Base-by-base conservation (phyloP, 176 grass and related monocot genomes). In the Tuctoria greenei region DNA sequence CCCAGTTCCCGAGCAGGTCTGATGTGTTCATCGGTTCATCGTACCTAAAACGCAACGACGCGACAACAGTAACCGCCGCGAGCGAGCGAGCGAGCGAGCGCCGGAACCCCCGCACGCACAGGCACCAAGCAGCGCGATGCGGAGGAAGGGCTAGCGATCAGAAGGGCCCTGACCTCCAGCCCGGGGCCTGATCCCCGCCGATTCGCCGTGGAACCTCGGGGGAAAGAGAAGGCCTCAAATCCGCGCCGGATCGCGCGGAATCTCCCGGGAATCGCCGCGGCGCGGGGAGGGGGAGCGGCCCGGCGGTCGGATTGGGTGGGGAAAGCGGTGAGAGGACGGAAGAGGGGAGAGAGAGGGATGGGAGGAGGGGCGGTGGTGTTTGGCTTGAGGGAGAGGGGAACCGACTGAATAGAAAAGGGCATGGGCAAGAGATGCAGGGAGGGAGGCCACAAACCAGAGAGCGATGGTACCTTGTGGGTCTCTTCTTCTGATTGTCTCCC, bases 101-200 rank as follows among this genome's bases (percentile, higher is more conserved):
- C n/a, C 59, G 10, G 45, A 47, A 24, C 60, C 59, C 57, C 0
- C 8, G 37, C 76, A 16, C 41, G 51, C 43, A 31, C 62, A 31
- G 61, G 77, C 52, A 42, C 41, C 10, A 6, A 67, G 61, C 20
- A 54, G 51, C 51, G 51, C 51, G 11, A 5, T 4, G 56, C 23
- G 23, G 56, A 27, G 56, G 11, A 59, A 28, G 60, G 76, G 60
- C 28, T 56, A 69, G 43, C 44, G 77, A 80, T 69, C 77, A 20
- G 63, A 76, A 61, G 18, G 25, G 51, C 4, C 16, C 73, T 76
- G 58, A 76, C 73, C 73, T 76, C 58, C 58, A 25, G 74, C 74
- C 73, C 43, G 74, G 60, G 28, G 60, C 28, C 60, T 60, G 74
- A 86, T 86, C 84, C 84, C 71, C 56, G 57, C 44, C 72, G 84